Evolutionary conservation across 805 yeast species (phyloP), one percentile per base, ranked within the genome.

Genomic region (Metschnikowia reukaufii): DNA sequence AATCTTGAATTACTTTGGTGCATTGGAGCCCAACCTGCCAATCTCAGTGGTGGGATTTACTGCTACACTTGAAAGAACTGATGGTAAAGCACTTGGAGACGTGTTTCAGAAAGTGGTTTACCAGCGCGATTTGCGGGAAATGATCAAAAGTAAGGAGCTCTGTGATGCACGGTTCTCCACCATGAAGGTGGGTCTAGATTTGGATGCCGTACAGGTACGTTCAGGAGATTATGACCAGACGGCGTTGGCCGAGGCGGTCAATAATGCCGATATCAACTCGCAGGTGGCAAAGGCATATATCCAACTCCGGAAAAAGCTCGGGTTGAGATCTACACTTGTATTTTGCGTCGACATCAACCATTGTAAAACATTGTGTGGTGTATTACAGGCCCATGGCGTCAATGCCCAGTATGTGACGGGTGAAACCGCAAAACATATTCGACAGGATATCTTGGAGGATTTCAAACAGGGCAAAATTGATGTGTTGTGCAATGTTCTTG

Each of bases 1-100:
- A 25, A 73, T 90, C 1, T 61, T 88, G 43, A 62, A 70, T 3
- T 73, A 87, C 57, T 88, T 91, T 56, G 69, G 70, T 0, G 83
- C 84, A 6, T 56, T 63, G 33, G 57, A 59, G 1, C 54, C 67
- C 0, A 61, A 68, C 0, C 68, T 80, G 47, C 65, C 66, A 0
- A 72, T 84, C 1, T 77, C 81, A 1, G 79, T 88, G 0, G 70
- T 88, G 13, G 97, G 98, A 2, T 88, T 92, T 55, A 84, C 96
- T 12, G 98, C 97, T 0, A 91, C 98, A 0, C 65, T 91, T 60
- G 82, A 81, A 56, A 67, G 98, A 47, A 78, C 79, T n/a, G 98
- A 91, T 63, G 81, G 79, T 4, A 68, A 73, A 44, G 74, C 83
- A 0, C 64, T 92, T 37, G 76, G 78, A 10, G 57, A 65, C 16